Base-by-base conservation (phyloP, 2,329 filamentous ascomycete genomes). In the Fusarium odoratissimum region DNA sequence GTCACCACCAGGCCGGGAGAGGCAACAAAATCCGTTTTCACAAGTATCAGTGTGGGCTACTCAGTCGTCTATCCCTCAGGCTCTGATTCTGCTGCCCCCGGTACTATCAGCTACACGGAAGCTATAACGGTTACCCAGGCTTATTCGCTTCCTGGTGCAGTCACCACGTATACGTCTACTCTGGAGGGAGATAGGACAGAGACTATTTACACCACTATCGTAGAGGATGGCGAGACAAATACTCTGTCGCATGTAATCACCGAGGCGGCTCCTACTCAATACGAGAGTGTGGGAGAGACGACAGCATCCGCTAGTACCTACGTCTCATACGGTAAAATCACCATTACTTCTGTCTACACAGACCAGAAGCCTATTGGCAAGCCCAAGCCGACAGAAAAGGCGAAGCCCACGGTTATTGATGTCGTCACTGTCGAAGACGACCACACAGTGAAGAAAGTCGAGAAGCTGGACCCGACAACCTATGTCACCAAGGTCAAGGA, bases 281-380 rank as follows among this genome's bases (percentile, higher is more conserved):
- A 71, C 11, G 31, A 64, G 21, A 73, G 64, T 14, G 67, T 71
- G 13, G 75, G 75, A 33, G 69, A 75, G 28, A 76, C 73, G 19
- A 77, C 76, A 10, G 69, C 74, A 14, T 69, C 69, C 7, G 62
- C 76, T 2, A 77, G 64, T 9, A 77, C 73, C 9, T 77, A 76
- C 31, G 73, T 77, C 38, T 70, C 66, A 14, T 72, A 76, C 21
- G 76, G 75, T 4, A 66, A 66, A 55, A 73, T 76, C 44, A 77
- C 76, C 1, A 72, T 77, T n/a, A 77, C 74, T 1, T 74, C 72
- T 23, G 57, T 71, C 8, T 75, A 71, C 23, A 77, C 75, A 8
- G 62, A 72, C 6, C 63, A 69, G 44, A 68, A 60, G 41, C 67
- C 69, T 5, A 58, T 62, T 30, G 42, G 25, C 10, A 56, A 61